Conservation (phyloP, 176 grass and related monocot species). For the Oryza coarctata region DNA sequence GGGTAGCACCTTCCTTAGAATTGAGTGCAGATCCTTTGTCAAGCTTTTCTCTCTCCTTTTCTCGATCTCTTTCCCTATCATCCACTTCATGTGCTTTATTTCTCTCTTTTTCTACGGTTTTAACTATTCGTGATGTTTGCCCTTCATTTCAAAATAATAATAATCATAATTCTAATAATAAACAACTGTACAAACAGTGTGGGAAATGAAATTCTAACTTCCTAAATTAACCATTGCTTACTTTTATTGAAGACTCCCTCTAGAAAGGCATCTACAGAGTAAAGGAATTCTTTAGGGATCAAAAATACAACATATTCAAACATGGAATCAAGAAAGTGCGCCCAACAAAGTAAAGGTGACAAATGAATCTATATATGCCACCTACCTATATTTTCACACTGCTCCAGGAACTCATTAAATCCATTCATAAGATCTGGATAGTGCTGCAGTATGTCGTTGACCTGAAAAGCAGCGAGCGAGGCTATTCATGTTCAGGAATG, state of each 20-base stretch:
- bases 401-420: slow-evolving; percentile 69
- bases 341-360: not conserved
- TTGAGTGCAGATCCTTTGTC: slow-evolving; percentile 45
- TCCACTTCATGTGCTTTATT: slow-evolving; percentile 52
- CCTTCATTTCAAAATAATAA: slow-evolving; percentile 48
- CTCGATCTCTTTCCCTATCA: slow-evolving; percentile 58
- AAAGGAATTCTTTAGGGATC: slow-evolving; percentile 33
- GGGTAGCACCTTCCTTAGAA: slow-evolving; percentile 44
- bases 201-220: not conserved
- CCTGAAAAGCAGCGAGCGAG: slow-evolving; percentile 34
- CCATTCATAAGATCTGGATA: slow-evolving; percentile 67
- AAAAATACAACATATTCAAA: slow-evolving; percentile 20
- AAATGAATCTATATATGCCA: slow-evolving; percentile 4
- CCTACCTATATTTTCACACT: slow-evolving; percentile 82
- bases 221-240: slow-evolving; percentile 27
- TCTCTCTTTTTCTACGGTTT: slow-evolving; percentile 54
- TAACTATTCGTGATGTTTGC: slow-evolving; percentile 38
- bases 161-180: not conserved
- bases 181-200: not conserved
- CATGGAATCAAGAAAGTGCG: slow-evolving; percentile 12
- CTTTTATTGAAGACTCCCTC: slow-evolving; percentile 70
- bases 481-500: slow-evolving; percentile 1
- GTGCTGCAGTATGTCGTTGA: slow-evolving; percentile 65
- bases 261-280: slow-evolving; percentile 79
- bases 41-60: slow-evolving; percentile 45